Evolutionary conservation across 345 rosid species (phyloP).

Genomic region (Syzygium oleosum): DNA sequence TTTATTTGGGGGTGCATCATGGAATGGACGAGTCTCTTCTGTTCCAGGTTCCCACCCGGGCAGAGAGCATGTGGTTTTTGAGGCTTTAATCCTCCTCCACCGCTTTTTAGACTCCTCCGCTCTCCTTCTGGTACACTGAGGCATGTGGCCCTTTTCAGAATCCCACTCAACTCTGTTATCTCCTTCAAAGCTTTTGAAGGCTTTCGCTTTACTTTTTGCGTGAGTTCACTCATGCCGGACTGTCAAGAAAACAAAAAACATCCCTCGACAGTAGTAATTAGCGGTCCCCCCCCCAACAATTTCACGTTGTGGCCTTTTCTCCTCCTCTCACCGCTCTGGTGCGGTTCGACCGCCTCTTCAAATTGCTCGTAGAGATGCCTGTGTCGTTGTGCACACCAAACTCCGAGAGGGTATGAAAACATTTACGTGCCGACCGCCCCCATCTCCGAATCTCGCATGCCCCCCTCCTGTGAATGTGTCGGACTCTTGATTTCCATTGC

Average conservation of each 20-base stretch:
- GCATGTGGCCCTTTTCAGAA: slow-evolving; percentile 52
- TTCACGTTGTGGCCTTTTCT: not conserved
- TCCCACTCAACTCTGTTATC: slow-evolving; percentile 14
- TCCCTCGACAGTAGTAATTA: not conserved
- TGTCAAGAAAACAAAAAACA: not conserved
- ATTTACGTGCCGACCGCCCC: too few relatives aligned
- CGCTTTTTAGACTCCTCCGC: not conserved
- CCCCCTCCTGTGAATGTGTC: too few relatives aligned
- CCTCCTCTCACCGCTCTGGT: not conserved
- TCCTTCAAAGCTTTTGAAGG: not conserved
- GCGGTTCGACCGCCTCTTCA: not conserved
- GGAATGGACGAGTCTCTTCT: not conserved
- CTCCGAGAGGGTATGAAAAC: not conserved
- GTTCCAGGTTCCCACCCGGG: not conserved
- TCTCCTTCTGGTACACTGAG: not conserved
- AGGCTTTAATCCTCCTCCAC: not conserved
- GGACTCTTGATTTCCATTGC: not conserved
- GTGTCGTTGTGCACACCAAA: not conserved
- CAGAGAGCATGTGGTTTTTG: not conserved
- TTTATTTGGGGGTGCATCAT: not conserved
- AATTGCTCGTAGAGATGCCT: too few relatives aligned
- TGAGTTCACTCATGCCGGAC: not conserved
- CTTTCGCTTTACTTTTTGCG: not conserved
- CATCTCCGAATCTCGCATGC: too few relatives aligned
- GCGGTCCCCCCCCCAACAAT: not conserved